Base-by-base conservation (phyloP, 2,329 filamentous ascomycete genomes). In the Fusarium odoratissimum region DNA sequence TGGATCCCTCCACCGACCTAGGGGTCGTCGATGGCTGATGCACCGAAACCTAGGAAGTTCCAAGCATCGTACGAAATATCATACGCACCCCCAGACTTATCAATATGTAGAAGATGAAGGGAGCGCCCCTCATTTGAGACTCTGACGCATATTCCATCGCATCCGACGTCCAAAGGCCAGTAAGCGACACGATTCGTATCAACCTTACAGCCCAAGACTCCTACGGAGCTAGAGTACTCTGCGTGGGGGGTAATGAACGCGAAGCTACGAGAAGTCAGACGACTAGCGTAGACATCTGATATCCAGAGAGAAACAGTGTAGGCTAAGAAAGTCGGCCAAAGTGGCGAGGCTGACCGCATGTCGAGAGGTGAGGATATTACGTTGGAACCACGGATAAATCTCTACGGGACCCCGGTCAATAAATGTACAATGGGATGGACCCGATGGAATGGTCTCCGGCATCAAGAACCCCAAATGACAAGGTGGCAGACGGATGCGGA, bases 31-130 rank as follows among this genome's bases (percentile, higher is more conserved):
- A n/a, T 41, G 8, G 40, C 40, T 41, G n/a, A 41, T 41, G 40
- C 7, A 41, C 40, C 21, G 40, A 41, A 86, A 70, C 79, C 77
- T 40, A 90, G 85, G 73, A 86, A 86, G 81, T 88, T 89, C 86
- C 86, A 90, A 41, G 87, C 87, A 68, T 90, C 87, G 81, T 89
- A 90, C 60, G 82, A 84, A 80, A 90, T 84, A 78, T 90, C 88
- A 78, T 88, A 78, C 52, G 87, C 87, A 45, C 86, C 87, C 51
- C 81, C 82, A 1, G 87, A 89, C 51, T 81, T 79, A 80, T 90
- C 88, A 72, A 90, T 81, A 76, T 84, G 84, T 58, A 90, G 83
- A 57, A 93, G 86, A 73, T 88, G 83, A 58, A 91, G 79, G 46
- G 79, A 82, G 61, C 86, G 84, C 60, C 79, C 84, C 48, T 79